These are phyloP conservation scores for Oxytropis ochrocephala DNA, from an alignment of 306 rosid species.

Conservation along the genomic window DNA sequence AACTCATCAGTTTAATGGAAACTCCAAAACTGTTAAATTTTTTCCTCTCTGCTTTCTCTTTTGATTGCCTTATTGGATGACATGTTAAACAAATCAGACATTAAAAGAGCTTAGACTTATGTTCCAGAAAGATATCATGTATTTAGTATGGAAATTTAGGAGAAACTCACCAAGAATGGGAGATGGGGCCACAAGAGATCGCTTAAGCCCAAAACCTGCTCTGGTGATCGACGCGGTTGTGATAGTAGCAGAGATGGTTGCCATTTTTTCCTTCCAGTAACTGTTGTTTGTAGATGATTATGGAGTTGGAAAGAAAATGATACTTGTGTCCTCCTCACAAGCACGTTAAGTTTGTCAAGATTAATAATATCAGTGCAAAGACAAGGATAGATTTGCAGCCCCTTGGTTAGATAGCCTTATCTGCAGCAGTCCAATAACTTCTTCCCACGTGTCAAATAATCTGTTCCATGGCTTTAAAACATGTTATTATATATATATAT, in stretches of 20 bases:
- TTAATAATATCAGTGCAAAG: slow-evolving; percentile 30
- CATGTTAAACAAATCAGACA: background rate
- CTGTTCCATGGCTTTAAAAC: slow-evolving; percentile 7
- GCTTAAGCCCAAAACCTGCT: slow-evolving; percentile 48
- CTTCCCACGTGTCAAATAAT: slow-evolving; percentile 52
- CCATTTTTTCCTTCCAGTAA: slow-evolving; percentile 43
- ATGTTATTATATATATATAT: too few relatives aligned
- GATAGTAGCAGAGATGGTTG: slow-evolving; percentile 59
- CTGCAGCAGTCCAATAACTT: slow-evolving; percentile 37
- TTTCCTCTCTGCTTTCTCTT: background rate
- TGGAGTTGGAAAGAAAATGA: slow-evolving; percentile 11
- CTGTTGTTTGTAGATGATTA: background rate
- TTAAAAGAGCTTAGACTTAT: background rate
- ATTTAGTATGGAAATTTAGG: background rate
- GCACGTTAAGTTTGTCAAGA: slow-evolving; percentile 16
- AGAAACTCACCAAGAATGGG: slow-evolving; percentile 53
- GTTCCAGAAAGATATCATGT: background rate
- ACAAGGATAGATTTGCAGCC: slow-evolving; percentile 44
- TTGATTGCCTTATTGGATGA: background rate
- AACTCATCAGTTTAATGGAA: background rate
- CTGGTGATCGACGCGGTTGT: slow-evolving; percentile 44
- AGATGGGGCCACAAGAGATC: slow-evolving; percentile 39
- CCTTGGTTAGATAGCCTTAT: slow-evolving; percentile 51
- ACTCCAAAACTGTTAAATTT: background rate
- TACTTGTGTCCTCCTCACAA: background rate